Conservation (phyloP, 805 yeast species). For the Hanseniaspora clermontiae region DNA sequence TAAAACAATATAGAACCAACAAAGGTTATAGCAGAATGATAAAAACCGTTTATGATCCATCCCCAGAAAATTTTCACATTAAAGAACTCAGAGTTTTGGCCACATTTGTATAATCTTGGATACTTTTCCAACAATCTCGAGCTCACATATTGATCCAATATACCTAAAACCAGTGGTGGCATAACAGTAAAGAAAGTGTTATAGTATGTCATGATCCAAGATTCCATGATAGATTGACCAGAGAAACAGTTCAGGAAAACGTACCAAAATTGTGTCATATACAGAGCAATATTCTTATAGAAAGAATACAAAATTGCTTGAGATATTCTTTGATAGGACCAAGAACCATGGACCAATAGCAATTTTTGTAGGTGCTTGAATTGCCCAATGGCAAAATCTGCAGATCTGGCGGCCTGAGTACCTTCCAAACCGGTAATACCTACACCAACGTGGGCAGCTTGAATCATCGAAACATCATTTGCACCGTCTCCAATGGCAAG, state of each 20-base stretch:
- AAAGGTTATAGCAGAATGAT: constrained; percentile 77
- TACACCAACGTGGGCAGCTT: constrained; percentile 98
- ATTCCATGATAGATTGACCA: constrained; percentile 91
- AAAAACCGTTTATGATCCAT: constrained; percentile 92
- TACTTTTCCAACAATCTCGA: constrained; percentile 81
- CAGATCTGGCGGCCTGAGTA: constrained; percentile 97
- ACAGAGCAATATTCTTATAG: constrained; percentile 87
- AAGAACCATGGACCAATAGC: constrained; percentile 85
- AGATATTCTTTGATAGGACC: constrained; percentile 94
- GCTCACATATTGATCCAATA: constrained; percentile 89
- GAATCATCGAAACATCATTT: constrained; percentile 97
- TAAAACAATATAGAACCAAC: constrained; percentile 59
- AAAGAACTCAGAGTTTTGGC: constrained; percentile 79
- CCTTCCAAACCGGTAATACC: constrained; percentile 99
- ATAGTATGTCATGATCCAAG: constrained; percentile 95
- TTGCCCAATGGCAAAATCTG: constrained; percentile 94
- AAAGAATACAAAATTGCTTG: constrained; percentile 88
- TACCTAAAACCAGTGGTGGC: constrained; percentile 93
- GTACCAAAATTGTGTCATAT: constrained; percentile 98
- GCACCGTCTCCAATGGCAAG: constrained; percentile 99
- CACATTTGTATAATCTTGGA: constrained; percentile 83
- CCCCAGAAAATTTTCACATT: constrained; percentile 92
- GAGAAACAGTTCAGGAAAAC: constrained; percentile 85
- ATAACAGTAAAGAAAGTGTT: constrained; percentile 87
- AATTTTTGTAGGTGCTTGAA: constrained; percentile 75